phyloP scores from a whole-genome alignment of 106 monocot species.

The Phalaenopsis aphrodite region DNA sequence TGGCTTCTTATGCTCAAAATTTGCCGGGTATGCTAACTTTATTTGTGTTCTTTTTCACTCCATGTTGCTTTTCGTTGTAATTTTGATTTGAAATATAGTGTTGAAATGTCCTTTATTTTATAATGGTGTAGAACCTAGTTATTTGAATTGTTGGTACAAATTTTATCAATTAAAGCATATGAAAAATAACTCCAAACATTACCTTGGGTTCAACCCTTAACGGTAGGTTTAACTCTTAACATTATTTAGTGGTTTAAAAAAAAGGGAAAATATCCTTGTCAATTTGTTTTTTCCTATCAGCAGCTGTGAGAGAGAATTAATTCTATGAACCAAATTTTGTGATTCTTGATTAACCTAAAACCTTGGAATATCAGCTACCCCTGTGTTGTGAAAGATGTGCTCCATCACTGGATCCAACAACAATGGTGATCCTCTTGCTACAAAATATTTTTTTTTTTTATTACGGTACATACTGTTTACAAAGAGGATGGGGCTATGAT shows the following conservation, averaged over 20 bases:
- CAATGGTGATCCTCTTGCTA: not conserved
- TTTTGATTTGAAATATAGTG: not conserved
- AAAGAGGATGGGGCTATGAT: not conserved
- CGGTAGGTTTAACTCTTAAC: not conserved
- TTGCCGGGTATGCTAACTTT: slow-evolving; percentile 44
- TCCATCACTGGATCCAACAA: not conserved
- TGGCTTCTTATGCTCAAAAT: slow-evolving; percentile 81
- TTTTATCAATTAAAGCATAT: not conserved
- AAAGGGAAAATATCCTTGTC: not conserved
- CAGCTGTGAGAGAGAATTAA: not conserved
- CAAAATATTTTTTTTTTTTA: not conserved
- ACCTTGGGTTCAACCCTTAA: not conserved
- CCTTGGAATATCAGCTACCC: no score
- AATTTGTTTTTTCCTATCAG: not conserved
- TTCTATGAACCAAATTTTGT: no score
- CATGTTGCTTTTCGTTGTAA: not conserved
- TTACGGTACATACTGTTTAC: not conserved
- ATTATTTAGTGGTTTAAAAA: not conserved
- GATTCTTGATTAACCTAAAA: no score
- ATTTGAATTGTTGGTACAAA: not conserved
- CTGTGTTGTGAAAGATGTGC: not conserved
- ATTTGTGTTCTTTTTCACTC: not conserved
- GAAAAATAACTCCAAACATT: not conserved
- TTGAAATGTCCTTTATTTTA: not conserved
- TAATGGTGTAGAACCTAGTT: not conserved